These are phyloP conservation scores for Penicillium samsonianum DNA, from an alignment of 495 filamentous ascomycete genomes.

Conservation along the genomic window DNA sequence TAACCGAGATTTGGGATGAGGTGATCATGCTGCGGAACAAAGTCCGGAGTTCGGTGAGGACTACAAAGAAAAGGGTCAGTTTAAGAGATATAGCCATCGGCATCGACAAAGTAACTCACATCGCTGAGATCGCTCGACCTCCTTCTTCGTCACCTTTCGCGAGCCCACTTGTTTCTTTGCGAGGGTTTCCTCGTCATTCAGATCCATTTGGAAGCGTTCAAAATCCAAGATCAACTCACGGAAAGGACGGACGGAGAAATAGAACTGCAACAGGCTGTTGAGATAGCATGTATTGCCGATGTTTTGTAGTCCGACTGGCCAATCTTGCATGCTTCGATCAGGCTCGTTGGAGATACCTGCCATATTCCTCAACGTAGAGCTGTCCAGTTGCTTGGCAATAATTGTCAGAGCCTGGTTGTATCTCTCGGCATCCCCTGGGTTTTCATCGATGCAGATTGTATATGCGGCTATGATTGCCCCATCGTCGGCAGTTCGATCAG, in stretches of 20 bases:
- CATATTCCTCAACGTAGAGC: slow-evolving; percentile 41
- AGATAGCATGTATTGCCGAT: slow-evolving; percentile 98
- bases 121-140: slow-evolving; percentile 66
- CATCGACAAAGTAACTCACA: slow-evolving; percentile 54
- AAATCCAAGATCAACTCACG: slow-evolving; percentile 77
- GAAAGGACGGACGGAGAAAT: slow-evolving; percentile 83
- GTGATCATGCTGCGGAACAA: slow-evolving; percentile 74
- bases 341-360: slow-evolving; percentile 36
- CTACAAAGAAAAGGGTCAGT: slow-evolving; percentile 38
- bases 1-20: slow-evolving; percentile 53
- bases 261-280: slow-evolving; percentile 94
- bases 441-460: slow-evolving; percentile 51
- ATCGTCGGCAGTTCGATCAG: slow-evolving; percentile 53
- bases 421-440: slow-evolving; percentile 47
- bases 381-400: slow-evolving; percentile 53
- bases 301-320: slow-evolving; percentile 84
- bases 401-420: slow-evolving; percentile 51
- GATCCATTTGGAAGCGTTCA: slow-evolving; percentile 64
- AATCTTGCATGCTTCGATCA: slow-evolving; percentile 43
- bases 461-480: slow-evolving; percentile 53
- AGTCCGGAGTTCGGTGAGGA: slow-evolving; percentile 67
- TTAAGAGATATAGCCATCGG: not conserved
- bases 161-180: slow-evolving; percentile 66
- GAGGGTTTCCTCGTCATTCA: slow-evolving; percentile 57
- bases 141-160: slow-evolving; percentile 56